These are phyloP conservation scores for Aspergillus sp. DNA, from an alignment of 2,329 filamentous ascomycete genomes.

Conservation along the genomic window DNA sequence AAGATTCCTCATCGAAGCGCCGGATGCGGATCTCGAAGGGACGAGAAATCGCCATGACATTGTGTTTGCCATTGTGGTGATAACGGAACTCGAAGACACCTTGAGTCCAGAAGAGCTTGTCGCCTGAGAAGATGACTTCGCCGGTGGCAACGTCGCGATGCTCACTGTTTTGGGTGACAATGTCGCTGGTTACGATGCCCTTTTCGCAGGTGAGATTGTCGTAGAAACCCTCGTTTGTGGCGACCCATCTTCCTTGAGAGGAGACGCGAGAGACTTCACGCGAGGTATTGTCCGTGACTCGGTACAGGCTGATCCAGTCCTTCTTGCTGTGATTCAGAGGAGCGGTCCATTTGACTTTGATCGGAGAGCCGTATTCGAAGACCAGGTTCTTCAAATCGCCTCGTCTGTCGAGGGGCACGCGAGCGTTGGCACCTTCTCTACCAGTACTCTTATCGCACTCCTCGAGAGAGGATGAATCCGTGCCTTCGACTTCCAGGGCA, in stretches of 20 bases:
- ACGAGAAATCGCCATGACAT: slow-evolving; percentile 89
- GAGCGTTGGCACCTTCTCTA: slow-evolving; percentile 71
- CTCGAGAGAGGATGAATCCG: slow-evolving; percentile 54
- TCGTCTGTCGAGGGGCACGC: slow-evolving; percentile 63
- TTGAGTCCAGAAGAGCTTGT: slow-evolving; percentile 96
- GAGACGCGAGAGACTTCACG: slow-evolving; percentile 81
- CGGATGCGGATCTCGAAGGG: slow-evolving; percentile 88
- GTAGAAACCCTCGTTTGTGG: slow-evolving; percentile 74
- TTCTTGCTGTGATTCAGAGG: slow-evolving; percentile 83
- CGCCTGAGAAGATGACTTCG: slow-evolving; percentile 83
- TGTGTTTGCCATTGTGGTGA: slow-evolving; percentile 89
- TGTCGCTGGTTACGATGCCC: slow-evolving; percentile 72
- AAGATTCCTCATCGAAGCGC: slow-evolving; percentile 75
- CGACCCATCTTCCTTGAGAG: slow-evolving; percentile 86
- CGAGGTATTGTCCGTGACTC: slow-evolving; percentile 89
- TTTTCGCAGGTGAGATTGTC: slow-evolving; percentile 74
- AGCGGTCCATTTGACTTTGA: slow-evolving; percentile 87
- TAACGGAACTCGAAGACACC: slow-evolving; percentile 97
- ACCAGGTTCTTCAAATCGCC: slow-evolving; percentile 71
- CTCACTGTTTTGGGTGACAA: slow-evolving; percentile 48
- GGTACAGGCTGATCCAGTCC: slow-evolving; percentile 96
- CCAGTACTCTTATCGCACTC: slow-evolving; percentile 65
- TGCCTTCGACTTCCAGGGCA: slow-evolving; percentile 71
- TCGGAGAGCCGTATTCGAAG: slow-evolving; percentile 86
- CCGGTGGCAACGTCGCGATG: slow-evolving; percentile 68